A percentile compares a stretch with the other conserved stretches of the same genome.
Evolutionary conservation across 2,329 filamentous ascomycete species (phyloP).

Genomic region (Botrytis porri): DNA sequence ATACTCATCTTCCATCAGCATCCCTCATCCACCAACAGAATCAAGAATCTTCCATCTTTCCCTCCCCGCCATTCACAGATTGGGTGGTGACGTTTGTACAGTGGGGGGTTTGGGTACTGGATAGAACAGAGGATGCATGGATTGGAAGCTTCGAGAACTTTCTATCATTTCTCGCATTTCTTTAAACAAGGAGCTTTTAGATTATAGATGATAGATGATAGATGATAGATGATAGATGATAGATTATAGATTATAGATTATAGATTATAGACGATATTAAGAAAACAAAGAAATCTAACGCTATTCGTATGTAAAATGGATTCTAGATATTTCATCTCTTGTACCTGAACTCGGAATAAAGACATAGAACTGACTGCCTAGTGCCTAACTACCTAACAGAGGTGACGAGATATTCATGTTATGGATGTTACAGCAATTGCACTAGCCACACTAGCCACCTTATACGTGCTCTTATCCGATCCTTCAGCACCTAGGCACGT

Average conservation of each 20-base stretch:
- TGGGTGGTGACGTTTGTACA: conserved; percentile 9
- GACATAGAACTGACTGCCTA: not conserved
- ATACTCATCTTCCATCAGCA: not conserved
- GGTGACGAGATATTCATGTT: not conserved
- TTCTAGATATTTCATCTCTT: not conserved
- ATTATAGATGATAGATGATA: too few relatives aligned
- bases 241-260: too few relatives aligned
- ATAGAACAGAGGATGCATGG: not conserved
- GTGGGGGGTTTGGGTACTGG: not conserved
- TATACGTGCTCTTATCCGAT: not conserved
- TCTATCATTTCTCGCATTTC: not conserved
- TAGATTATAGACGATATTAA: too few relatives aligned
- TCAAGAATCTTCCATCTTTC: conserved; percentile 17
- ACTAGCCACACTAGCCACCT: not conserved
- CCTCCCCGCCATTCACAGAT: not conserved
- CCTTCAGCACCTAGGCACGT: not conserved
- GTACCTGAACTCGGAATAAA: not conserved
- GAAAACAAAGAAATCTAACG: not conserved
- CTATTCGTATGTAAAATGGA: fast-evolving
- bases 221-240: too few relatives aligned
- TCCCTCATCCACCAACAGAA: not conserved
- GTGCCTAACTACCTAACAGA: not conserved
- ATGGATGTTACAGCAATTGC: not conserved
- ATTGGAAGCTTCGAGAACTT: conserved; percentile 10
- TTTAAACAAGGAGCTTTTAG: too few relatives aligned